These are phyloP conservation scores for Thinopyrum elongatum DNA, from an alignment of 176 grass and related monocot species.

Conservation along the genomic window DNA sequence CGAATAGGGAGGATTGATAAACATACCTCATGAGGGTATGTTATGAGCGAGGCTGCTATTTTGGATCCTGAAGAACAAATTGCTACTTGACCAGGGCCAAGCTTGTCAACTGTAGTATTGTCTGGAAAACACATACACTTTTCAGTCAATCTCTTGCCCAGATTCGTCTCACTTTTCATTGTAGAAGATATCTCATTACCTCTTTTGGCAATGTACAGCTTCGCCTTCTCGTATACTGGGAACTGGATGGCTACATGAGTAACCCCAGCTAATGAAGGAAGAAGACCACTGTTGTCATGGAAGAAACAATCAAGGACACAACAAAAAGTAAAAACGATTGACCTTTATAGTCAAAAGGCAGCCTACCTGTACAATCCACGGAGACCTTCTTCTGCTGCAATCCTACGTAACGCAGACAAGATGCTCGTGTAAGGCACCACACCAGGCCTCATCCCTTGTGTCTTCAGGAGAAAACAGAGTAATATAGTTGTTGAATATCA, in stretches of 20 bases:
- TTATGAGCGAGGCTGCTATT: slow-evolving; percentile 70
- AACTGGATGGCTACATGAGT: slow-evolving; percentile 88
- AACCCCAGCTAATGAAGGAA: slow-evolving; percentile 87
- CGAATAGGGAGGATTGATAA: not conserved
- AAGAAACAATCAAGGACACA: slow-evolving; percentile 34
- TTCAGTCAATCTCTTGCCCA: slow-evolving; percentile 3
- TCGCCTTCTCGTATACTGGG: slow-evolving; percentile 73
- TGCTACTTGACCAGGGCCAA: slow-evolving; percentile 55
- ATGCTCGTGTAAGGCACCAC: slow-evolving; percentile 57
- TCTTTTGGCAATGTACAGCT: slow-evolving; percentile 64
- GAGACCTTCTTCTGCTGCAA: slow-evolving; percentile 67
- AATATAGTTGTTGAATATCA: slow-evolving; percentile 16
- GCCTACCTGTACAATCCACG: slow-evolving; percentile 71
- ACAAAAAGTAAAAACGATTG: slow-evolving; percentile 7
- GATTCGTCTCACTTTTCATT: not conserved
- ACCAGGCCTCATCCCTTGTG: slow-evolving; percentile 59
- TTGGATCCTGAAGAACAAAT: slow-evolving; percentile 84
- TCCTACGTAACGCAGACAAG: slow-evolving; percentile 67
- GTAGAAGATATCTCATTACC: slow-evolving; percentile 39
- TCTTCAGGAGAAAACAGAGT: slow-evolving; percentile 40
- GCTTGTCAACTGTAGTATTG: slow-evolving; percentile 74
- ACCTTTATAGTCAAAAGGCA: slow-evolving; percentile 17
- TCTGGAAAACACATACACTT: slow-evolving; percentile 39
- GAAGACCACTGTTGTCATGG: slow-evolving; percentile 54
- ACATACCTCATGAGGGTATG: slow-evolving; percentile 94